Evolutionary conservation across 1,284 basidiomycete genomes (phyloP).

Genomic region (Puccinia sorghi): DNA sequence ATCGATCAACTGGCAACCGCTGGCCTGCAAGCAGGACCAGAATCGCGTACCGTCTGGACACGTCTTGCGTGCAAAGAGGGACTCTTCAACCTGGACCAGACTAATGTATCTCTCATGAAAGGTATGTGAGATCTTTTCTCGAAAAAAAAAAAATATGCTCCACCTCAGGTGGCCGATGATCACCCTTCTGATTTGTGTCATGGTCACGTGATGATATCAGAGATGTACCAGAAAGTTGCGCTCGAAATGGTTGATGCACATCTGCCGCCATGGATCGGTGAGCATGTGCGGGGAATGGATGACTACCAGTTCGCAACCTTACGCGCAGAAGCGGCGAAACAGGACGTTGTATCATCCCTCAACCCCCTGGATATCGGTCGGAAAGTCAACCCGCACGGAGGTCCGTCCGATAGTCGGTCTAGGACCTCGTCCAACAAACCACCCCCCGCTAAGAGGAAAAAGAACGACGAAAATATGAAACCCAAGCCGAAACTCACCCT

Average conservation of each 20-base stretch:
- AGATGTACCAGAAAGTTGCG: conserved; percentile 7
- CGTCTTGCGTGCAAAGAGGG: conserved; percentile 26
- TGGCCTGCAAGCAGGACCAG: not conserved
- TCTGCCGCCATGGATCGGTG: not conserved
- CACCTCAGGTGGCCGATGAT: not conserved
- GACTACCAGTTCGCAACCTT: not conserved
- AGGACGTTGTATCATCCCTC: not conserved
- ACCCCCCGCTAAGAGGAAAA: conserved; percentile 6
- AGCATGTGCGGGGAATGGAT: not conserved
- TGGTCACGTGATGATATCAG: not conserved
- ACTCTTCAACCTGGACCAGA: not conserved
- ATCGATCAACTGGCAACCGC: not conserved
- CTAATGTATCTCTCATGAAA: not conserved
- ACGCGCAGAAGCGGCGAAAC: not conserved
- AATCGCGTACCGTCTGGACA: conserved; percentile 22
- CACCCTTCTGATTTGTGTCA: too few species aligned
- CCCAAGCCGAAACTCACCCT: not conserved
- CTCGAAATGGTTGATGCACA: conserved; percentile 3
- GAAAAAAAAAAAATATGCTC: not conserved
- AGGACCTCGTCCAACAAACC: not conserved
- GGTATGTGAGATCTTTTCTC: not conserved
- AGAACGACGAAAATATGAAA: not conserved
- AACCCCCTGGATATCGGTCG: conserved; percentile 20
- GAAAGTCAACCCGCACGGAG: not conserved
- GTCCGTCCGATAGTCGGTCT: not conserved